Conservation (phyloP, 805 yeast genomes). For the Sungouiella blattae region DNA sequence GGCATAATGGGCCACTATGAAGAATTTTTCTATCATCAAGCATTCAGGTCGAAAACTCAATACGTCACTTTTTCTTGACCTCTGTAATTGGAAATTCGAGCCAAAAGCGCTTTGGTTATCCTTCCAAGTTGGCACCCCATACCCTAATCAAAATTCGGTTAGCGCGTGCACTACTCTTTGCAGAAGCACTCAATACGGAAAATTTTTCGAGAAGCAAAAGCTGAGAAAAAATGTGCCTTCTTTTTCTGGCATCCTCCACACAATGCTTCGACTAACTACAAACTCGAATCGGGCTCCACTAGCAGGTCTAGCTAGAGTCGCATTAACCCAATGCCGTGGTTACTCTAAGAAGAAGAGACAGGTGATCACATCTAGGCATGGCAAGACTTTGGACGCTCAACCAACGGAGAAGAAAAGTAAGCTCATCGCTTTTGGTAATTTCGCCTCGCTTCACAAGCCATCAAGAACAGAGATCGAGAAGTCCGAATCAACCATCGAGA, state of each 20-base stretch:
- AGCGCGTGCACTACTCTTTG: too few relatives aligned
- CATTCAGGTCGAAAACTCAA: too few relatives aligned
- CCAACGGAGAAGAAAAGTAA: slow-evolving; percentile 15
- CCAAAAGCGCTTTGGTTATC: too few relatives aligned
- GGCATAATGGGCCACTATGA: too few relatives aligned
- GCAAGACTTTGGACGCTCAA: slow-evolving; percentile 14
- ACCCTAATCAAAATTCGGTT: too few relatives aligned
- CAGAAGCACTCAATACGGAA: too few relatives aligned
- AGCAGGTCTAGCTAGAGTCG: neutral
- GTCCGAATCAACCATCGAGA: slow-evolving; percentile 26
- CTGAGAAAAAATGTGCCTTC: neutral
- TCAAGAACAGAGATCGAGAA: slow-evolving; percentile 14
- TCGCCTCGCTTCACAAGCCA: slow-evolving; percentile 19
- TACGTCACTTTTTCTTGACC: too few relatives aligned
- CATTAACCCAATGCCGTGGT: slow-evolving; percentile 5
- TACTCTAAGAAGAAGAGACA: slow-evolving; percentile 6
- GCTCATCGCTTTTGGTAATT: slow-evolving; percentile 20
- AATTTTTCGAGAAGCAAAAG: too few relatives aligned
- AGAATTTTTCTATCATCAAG: too few relatives aligned
- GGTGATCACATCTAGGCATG: slow-evolving; percentile 11
- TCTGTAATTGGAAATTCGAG: too few relatives aligned
- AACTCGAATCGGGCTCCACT: neutral
- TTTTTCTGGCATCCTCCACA: neutral
- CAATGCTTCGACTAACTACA: neutral
- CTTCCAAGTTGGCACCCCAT: too few relatives aligned